Conservation (phyloP, 106 monocot genomes). For the Vanilla planifolia region DNA sequence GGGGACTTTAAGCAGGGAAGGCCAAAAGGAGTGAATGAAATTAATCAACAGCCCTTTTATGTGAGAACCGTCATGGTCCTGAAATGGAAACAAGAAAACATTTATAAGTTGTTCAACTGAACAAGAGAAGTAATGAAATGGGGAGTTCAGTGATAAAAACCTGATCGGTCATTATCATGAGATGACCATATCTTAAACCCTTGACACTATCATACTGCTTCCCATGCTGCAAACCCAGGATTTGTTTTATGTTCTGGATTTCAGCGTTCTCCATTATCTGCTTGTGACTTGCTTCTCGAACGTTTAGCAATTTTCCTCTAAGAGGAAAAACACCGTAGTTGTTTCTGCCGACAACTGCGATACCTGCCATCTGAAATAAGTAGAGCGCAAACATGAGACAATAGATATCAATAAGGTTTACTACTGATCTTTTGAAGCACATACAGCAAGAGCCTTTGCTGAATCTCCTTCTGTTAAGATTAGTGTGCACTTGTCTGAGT, state of each 20-base stretch:
- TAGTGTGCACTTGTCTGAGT: slow-evolving; percentile 86
- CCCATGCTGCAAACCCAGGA: slow-evolving; percentile 95
- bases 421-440: slow-evolving; percentile 5
- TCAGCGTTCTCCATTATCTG: slow-evolving; percentile 97
- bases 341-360: slow-evolving; percentile 84
- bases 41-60: slow-evolving; percentile 94
- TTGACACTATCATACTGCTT: slow-evolving; percentile 87
- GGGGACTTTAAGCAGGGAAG: slow-evolving; percentile 76
- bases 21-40: slow-evolving; percentile 97
- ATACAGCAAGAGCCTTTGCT: slow-evolving; percentile 94
- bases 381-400: not conserved
- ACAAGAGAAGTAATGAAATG: not conserved
- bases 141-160: slow-evolving; percentile 14
- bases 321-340: slow-evolving; percentile 92
- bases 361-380: slow-evolving; percentile 73
- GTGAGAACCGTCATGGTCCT: slow-evolving; percentile 99
- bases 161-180: slow-evolving; percentile 99
- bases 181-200: slow-evolving; percentile 90
- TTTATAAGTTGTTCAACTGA: not conserved
- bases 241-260: slow-evolving; percentile 83
- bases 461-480: slow-evolving; percentile 99
- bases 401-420: too few relatives aligned
- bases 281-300: slow-evolving; percentile 83
- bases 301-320: slow-evolving; percentile 91
- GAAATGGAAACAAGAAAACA: not conserved